Base-by-base conservation (phyloP, 257 asterid species). In the Gentiana macrophylla region DNA sequence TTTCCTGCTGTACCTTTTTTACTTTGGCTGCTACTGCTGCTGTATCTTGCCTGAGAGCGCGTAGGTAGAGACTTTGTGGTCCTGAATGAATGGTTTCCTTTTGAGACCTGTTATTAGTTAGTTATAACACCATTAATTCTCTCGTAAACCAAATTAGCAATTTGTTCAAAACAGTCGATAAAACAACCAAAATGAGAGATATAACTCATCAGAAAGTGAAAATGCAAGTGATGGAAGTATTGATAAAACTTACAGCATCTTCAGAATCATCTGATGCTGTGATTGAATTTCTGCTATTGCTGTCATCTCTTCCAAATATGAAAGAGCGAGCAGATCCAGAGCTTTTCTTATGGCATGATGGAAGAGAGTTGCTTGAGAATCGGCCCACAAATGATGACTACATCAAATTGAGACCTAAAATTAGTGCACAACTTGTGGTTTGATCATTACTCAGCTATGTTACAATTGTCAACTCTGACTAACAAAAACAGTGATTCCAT, bases 341-440 rank as follows among this genome's bases (percentile, higher is more conserved):
- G 48, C 90, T 78, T 76, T 82, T 86, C 84, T 73, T 87, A 33
- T 62, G 74, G 71, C 92, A 80, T 55, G 84, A 78, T 65, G 86
- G 71, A 58, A 78, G 60, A 2, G 73, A 62, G 74, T 72, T 77
- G 64, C 71, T 81, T 64, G 94, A 76, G 34, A 36, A 69, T 57
- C 93, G 92, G 12, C 94, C 93, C 50, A 80, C 76, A 74, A 91
- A 91, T 60, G 98, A 87, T 69, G 98, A 77, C 98, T 87, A 82
- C 77, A 76, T 24, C 62, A 32, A 45, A 59, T 51, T 56, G 38
- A 38, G 51, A 54, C 2, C 9, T 24, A 62, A 51, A 53, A 10
- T 62, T 32, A 50, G 52, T 49, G 6, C 4, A 36, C 33, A 10
- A 59, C 54, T 52, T 1, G 8, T 46, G 4, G 33, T n/a, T 6